Conservation (phyloP, 1,284 basidiomycete genomes). For the Leucoagaricus sp. region DNA sequence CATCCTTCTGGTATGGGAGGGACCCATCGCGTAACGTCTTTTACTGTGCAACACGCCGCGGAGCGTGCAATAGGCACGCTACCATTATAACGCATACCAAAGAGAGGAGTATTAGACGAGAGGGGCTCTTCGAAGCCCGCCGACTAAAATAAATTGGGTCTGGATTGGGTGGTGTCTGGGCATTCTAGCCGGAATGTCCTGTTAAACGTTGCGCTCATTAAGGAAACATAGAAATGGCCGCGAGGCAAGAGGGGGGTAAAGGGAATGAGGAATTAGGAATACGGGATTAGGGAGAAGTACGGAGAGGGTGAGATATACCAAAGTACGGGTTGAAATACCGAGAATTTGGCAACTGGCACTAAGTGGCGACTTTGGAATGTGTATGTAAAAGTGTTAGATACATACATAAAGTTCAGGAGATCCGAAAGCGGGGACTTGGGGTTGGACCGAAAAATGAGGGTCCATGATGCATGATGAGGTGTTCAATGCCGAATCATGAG, state of each 20-base stretch:
- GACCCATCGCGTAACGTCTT: slow-evolving; percentile 1
- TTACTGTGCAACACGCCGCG: not conserved
- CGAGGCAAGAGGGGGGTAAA: not conserved
- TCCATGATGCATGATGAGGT: not conserved
- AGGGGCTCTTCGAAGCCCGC: slow-evolving; percentile 1
- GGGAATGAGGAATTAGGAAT: not conserved
- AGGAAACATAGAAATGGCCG: not conserved
- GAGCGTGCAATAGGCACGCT: not conserved
- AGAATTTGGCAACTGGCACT: too few relatives aligned
- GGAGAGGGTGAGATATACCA: not conserved
- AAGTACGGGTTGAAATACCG: not conserved
- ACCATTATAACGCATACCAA: not conserved
- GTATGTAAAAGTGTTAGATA: not conserved
- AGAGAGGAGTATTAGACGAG: not conserved
- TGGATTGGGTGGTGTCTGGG: not conserved
- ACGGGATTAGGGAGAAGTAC: not conserved
- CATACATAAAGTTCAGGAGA: not conserved
- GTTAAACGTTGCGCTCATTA: not conserved
- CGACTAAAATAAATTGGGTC: slow-evolving; percentile 1
- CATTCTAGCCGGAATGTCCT: not conserved
- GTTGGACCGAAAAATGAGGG: not conserved
- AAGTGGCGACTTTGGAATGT: too few relatives aligned
- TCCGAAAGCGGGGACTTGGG: not conserved
- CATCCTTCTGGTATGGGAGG: not conserved
- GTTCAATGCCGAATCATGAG: too few relatives aligned